Conservation (phyloP, 106 monocot genomes). For the Allium fistulosum region DNA sequence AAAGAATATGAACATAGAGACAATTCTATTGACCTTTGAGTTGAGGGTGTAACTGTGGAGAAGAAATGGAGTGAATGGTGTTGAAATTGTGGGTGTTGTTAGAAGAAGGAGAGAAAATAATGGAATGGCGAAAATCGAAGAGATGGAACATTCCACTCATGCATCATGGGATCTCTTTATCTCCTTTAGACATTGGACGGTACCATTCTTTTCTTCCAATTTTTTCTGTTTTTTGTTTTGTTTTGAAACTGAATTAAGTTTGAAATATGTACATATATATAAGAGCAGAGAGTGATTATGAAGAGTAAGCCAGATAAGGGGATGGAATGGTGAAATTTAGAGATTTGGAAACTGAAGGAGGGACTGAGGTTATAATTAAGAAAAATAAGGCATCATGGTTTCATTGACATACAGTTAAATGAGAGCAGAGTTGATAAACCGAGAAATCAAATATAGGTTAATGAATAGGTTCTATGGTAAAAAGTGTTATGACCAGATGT, state of each 20-base stretch:
- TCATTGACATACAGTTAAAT: too few relatives aligned
- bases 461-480: too few relatives aligned
- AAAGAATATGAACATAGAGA: neutral
- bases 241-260: too few relatives aligned
- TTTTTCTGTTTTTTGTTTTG: neutral
- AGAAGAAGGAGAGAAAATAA: neutral
- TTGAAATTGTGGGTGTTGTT: neutral
- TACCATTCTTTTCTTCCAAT: constrained; percentile 24
- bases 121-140: constrained; percentile 25
- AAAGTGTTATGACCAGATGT: too few relatives aligned
- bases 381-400: too few relatives aligned
- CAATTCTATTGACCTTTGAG: constrained; percentile 10
- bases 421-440: too few relatives aligned
- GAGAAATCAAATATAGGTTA: too few relatives aligned
- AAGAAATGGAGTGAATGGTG: neutral
- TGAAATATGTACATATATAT: too few relatives aligned
- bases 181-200: constrained; percentile 8
- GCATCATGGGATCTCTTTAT: constrained; percentile 25
- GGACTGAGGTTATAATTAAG: neutral
- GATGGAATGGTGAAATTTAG: constrained; percentile 9
- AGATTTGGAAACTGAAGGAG: neutral
- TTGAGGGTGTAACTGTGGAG: neutral
- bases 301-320: constrained; percentile 15
- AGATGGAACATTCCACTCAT: constrained; percentile 44
- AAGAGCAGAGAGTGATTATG: neutral